Percentiles rank a stretch among this genome's conserved stretches.
Evolutionary conservation across 2,329 filamentous ascomycete species (phyloP).

Genomic region (Fusarium globosum): DNA sequence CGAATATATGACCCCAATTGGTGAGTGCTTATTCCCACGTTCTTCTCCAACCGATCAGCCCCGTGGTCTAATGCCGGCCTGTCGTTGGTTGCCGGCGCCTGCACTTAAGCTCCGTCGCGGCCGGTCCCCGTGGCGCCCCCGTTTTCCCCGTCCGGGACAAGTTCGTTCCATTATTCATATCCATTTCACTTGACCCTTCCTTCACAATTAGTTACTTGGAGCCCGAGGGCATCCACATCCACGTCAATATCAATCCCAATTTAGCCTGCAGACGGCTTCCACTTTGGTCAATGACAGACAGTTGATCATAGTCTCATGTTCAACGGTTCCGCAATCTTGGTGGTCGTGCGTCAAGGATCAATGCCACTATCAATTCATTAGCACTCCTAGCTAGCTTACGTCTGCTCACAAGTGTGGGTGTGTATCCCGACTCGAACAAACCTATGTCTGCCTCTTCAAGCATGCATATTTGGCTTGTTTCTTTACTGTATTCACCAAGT

Average conservation of each 20-base stretch:
- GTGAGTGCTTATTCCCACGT: constrained; percentile 57
- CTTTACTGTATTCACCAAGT: not conserved
- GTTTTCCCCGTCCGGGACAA: constrained; percentile 42
- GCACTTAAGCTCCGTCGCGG: constrained; percentile 41
- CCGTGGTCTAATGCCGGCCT: constrained; percentile 57
- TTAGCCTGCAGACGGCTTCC: constrained; percentile 33
- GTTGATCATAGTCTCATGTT: constrained; percentile 14
- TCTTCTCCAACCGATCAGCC: constrained; percentile 56
- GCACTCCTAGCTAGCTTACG: not conserved
- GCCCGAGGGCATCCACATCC: constrained; percentile 12
- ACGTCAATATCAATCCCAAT: constrained; percentile 28
- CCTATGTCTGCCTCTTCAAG: not conserved
- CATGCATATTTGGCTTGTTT: constrained; percentile 7
- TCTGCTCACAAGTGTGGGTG: not conserved
- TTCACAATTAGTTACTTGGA: constrained; percentile 12
- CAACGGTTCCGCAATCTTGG: constrained; percentile 20
- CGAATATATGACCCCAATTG: constrained; percentile 65
- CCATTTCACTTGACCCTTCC: not conserved
- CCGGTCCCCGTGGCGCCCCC: constrained; percentile 43
- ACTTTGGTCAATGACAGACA: constrained; percentile 5
- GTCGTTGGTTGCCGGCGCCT: constrained; percentile 57
- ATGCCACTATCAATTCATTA: constrained; percentile 15
- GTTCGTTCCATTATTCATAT: constrained; percentile 26
- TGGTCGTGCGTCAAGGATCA: constrained; percentile 8
- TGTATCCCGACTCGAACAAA: not conserved